Evolutionary conservation across 768 basidiomycete genomes (phyloP), one percentile per base, ranked within the genome.

Genomic region (Cystobasidium ongulense): DNA sequence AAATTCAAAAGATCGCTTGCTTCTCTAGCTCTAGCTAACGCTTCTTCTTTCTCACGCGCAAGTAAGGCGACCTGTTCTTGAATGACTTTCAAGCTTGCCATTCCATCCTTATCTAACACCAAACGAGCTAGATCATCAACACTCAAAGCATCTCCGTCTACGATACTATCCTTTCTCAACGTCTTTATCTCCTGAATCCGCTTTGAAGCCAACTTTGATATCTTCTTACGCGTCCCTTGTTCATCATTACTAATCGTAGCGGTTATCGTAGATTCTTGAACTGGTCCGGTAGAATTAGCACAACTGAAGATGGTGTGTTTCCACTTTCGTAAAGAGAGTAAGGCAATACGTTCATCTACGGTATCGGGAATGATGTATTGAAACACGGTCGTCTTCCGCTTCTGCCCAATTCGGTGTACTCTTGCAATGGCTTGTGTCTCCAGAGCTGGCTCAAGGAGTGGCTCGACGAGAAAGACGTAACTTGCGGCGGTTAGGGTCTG

Each of bases 351-450:
- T 27, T 73, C 67, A 39, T 79, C 78, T 52, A 72, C 74, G 1
- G 77, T 76, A 27, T 75, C 74, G 1, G 10, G n/a, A 31, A 77
- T 68, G 27, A 73, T 54, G 74, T 70, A 78, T 43, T 79, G 75
- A 64, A 41, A 77, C 5, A 79, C 78, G n/a, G 27, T 39, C 10
- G 78, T 79, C 35, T 43, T 23, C 7, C 41, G 27, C 23, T 52
- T 68, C 50, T 79, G 79, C 0, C 78, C 78, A 64, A 79, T 78
- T 0, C 79, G 74, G 52, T 78, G 78, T 4, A 78, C 67, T 18
- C 79, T 71, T 0, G 61, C 75, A 21, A 72, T 62, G 23, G 74
- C 74, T 66, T 75, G 75, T 8, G 76, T 65, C 52, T 79, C 79
- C 36, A 79, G 66, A 2, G 68, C 41, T 8, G 76, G 71, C 21